Base-by-base conservation (phyloP, 2,329 filamentous ascomycete genomes). In the Aspergillus calidoustus region DNA sequence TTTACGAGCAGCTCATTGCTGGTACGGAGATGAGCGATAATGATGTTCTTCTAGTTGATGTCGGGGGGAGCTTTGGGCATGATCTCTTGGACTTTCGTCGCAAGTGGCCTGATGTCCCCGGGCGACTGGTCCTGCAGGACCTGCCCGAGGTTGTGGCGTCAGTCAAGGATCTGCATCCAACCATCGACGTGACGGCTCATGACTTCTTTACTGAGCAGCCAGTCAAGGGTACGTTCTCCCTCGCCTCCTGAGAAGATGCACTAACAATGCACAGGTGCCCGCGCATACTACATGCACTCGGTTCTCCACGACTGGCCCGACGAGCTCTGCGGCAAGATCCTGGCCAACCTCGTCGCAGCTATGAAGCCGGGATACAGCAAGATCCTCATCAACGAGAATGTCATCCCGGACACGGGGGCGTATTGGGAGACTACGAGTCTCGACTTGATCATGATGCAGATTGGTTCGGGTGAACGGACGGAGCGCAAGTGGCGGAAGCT, bases 71-170 rank as follows among this genome's bases (percentile, higher is more conserved):
- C 43, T 54, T 75, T 0, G 80, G 81, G 4, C 78, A 82, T 61
- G 76, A 82, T 62, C 57, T 81, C 7, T 64, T 65, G 1, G 71
- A 77, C 41, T 77, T 83, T 59, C 72, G 57, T 3, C 63, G 65
- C 0, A 76, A 78, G 53, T 76, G 77, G 61, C 76, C 79, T 0
- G 54, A 74, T 1, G 69, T 72, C 0, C 76, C 78, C 0, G 82
- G 83, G 2, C 72, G 75, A 4, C 68, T 85, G 1, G 69, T 86
- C 1, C 71, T 86, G 0, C 82, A 86, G 64, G 84, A 86, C 61
- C 71, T 81, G 4, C 76, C 78, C 0, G 67, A 73, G 3, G 79
- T 84, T 49, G 59, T 73, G n/a, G 52, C 49, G 7, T 30, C 49
- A 1, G 67, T 69, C 19, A 63, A 66, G 22, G 54, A 25, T 22